A percentile compares a stretch with the other conserved stretches of the same genome.
phyloP scores from a whole-genome alignment of 2,329 filamentous ascomycete species.

The Onygena corvina region DNA sequence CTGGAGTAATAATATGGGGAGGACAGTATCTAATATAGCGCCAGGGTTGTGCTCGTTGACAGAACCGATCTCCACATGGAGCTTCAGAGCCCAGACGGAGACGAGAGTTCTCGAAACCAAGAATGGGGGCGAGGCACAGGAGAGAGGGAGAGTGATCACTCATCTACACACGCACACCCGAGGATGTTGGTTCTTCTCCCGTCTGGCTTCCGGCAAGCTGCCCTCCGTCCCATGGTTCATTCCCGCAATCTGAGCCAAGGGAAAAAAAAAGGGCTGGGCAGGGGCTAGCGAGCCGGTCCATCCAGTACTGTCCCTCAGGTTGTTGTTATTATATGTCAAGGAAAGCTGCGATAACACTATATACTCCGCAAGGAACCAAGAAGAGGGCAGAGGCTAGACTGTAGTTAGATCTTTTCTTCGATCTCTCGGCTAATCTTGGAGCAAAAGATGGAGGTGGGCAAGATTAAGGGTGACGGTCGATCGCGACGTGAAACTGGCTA shows the following conservation, averaged over 20 bases:
- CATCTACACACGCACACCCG: too few relatives aligned
- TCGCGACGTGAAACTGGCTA: not conserved
- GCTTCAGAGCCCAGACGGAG: not conserved
- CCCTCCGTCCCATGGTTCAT: not conserved
- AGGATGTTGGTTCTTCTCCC: too few relatives aligned
- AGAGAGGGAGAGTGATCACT: too few relatives aligned
- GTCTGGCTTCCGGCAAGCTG: too few relatives aligned
- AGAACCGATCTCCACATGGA: slow-evolving; percentile 1
- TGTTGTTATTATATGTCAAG: too few relatives aligned
- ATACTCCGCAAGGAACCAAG: too few relatives aligned
- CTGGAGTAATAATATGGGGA: not conserved
- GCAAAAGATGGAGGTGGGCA: not conserved
- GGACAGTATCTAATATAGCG: slow-evolving; percentile 1
- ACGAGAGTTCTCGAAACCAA: slow-evolving; percentile 5
- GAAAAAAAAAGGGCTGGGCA: not conserved
- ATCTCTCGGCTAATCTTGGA: not conserved
- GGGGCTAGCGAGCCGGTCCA: not conserved
- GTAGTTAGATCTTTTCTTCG: not conserved
- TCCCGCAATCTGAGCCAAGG: slow-evolving; percentile 1
- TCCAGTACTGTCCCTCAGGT: too few relatives aligned
- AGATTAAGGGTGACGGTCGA: slow-evolving; percentile 1
- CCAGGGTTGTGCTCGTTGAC: slow-evolving; percentile 4
- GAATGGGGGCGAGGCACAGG: not conserved
- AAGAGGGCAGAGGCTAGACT: slow-evolving; percentile 4
- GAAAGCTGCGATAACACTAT: too few relatives aligned